Evolutionary conservation across 139 green algal species (phyloP), one percentile per base, ranked within the genome.

Genomic region (Yamagishiella unicocca): DNA sequence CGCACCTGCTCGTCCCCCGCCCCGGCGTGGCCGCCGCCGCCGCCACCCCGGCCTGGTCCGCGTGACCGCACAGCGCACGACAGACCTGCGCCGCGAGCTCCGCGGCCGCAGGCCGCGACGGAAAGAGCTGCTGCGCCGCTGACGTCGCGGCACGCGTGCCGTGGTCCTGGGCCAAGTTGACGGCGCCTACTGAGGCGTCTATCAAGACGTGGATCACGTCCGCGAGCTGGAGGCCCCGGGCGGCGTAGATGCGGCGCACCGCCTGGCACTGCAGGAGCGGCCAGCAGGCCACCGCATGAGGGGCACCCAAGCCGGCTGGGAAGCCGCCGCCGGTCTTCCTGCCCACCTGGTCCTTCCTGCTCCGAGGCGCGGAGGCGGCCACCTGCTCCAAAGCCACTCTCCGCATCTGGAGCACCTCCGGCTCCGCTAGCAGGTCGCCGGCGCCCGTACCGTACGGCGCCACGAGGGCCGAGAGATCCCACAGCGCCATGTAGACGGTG

Each of bases 121-220:
- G 66, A 22, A 74, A 74, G 31, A 74, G 66, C 66, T 74, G 66
- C 66, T 74, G 14, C 4, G 66, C 66, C 2, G 66, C 66, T 4
- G 37, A 12, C 6, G 37, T 25, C 21, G 66, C 66, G 17, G 66
- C 66, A 25, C 66, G 66, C 3, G 66, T 19, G 31, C 66, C 66
- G 66, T 74, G 66, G 31, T 74, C 66, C 31, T 74, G 66, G 33
- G 66, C 35, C 31, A 45, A 29, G 66, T 74, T 46, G 66, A 74
- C 37, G 66, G 66, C 66, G 31, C 66, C 66, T 33, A 74, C 66
- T 33, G 66, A 33, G 66, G 66, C 66, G 66, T 74, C 66, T 21
- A 74, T 35, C 3, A 74, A 25, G 7, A 74, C 45, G 66, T 74
- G 66, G 19, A 74, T 45, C 33, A 74, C 66, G 33, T 74, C 66